Percentiles rank a stretch among this genome's conserved stretches.
phyloP scores from a whole-genome alignment of 2,329 filamentous ascomycete genomes.

The Curvularia sp. region DNA sequence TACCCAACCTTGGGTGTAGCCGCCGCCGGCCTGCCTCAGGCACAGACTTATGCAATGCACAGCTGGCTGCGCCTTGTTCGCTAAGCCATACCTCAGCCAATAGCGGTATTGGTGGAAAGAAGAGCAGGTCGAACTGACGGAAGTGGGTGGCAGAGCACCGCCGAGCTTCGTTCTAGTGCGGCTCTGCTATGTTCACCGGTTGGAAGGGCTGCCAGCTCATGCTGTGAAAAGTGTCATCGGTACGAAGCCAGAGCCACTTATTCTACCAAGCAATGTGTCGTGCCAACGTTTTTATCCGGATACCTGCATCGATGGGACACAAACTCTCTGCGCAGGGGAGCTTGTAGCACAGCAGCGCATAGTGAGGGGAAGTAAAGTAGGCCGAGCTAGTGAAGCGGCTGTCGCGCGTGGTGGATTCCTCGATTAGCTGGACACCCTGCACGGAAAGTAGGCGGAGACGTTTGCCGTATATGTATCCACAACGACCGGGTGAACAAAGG shows the following conservation, averaged over 20 bases:
- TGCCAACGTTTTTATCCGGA: constrained; percentile 22
- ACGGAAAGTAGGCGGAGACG: neutral
- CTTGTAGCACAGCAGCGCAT: constrained; percentile 37
- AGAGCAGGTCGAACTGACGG: constrained; percentile 28
- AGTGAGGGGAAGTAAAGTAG: constrained; percentile 15
- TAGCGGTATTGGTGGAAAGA: constrained; percentile 29
- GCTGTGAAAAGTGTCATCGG: constrained; percentile 25
- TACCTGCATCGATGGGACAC: constrained; percentile 16
- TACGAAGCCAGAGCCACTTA: constrained; percentile 43
- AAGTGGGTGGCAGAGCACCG: constrained; percentile 20
- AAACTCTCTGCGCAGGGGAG: constrained; percentile 18
- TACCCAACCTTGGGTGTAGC: constrained; percentile 10
- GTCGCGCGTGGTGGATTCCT: constrained; percentile 5
- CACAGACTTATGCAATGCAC: constrained; percentile 31
- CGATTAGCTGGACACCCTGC: neutral
- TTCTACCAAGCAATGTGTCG: constrained; percentile 31
- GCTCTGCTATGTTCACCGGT: constrained; percentile 48
- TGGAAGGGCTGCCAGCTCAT: constrained; percentile 26
- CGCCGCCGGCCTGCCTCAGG: constrained; percentile 36
- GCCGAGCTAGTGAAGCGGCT: constrained; percentile 8
- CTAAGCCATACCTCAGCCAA: constrained; percentile 34
- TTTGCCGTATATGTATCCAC: neutral
- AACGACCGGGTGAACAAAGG: neutral
- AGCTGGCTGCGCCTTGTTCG: constrained; percentile 47
- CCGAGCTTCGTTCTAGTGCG: constrained; percentile 35